A percentile compares a stretch with the other conserved stretches of the same genome.
These are phyloP conservation scores for Acidomyces sp. DNA, from an alignment of 495 filamentous ascomycete genomes.

Conservation along the genomic window DNA sequence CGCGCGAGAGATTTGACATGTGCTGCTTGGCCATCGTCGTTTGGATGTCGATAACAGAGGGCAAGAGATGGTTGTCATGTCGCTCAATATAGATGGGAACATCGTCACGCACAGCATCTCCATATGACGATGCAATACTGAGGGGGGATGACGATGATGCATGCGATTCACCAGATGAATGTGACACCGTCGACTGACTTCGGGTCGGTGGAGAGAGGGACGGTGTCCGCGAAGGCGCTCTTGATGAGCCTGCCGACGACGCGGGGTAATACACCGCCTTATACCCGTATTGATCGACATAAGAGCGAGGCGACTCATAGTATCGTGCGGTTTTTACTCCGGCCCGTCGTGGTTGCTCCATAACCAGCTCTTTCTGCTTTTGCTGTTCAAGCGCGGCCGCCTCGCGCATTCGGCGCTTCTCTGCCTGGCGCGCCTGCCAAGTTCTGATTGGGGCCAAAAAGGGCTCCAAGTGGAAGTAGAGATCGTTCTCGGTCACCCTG, in stretches of 20 bases:
- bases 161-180: constrained; percentile 20
- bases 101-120: constrained; percentile 21
- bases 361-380: constrained; percentile 33
- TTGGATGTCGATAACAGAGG: constrained; percentile 29
- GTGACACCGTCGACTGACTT: constrained; percentile 25
- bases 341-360: constrained; percentile 22
- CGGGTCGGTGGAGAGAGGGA: constrained; percentile 33
- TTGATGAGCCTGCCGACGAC: constrained; percentile 18
- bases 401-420: constrained; percentile 21
- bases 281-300: constrained; percentile 13
- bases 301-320: constrained; percentile 16
- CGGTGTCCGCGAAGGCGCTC: constrained; percentile 28
- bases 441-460: constrained; percentile 75
- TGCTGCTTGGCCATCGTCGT: constrained; percentile 6
- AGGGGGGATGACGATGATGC: constrained; percentile 18
- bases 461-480: constrained; percentile 72
- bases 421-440: constrained; percentile 26
- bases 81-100: constrained; percentile 24
- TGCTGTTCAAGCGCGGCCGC: constrained; percentile 31
- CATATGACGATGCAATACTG: constrained; percentile 16
- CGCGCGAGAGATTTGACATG: not conserved
- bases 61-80: constrained; percentile 27
- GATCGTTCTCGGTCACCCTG: constrained; percentile 67
- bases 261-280: constrained; percentile 11
- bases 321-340: constrained; percentile 19